Percentiles rank a stretch among this genome's conserved stretches.
Evolutionary conservation across 768 basidiomycete genomes (phyloP).

Genomic region (Clathrus columnatus): DNA sequence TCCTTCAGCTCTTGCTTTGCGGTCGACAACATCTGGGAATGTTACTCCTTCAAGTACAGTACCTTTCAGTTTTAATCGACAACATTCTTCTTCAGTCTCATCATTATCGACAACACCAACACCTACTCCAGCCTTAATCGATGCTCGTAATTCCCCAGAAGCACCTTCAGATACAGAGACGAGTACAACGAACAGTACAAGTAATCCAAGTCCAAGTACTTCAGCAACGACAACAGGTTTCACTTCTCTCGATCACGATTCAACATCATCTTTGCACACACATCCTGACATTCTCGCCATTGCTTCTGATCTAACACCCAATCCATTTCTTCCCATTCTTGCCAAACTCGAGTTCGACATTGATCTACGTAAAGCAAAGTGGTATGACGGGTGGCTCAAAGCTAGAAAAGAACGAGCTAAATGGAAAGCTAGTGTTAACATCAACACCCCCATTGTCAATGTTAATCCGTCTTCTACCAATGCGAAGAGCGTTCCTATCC

Average conservation of each 20-base stretch:
- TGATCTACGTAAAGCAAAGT: slow-evolving; percentile 65
- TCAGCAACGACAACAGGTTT: slow-evolving; percentile 46
- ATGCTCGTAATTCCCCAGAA: background rate
- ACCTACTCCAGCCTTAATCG: background rate
- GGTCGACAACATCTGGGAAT: slow-evolving; percentile 5
- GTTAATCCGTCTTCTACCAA: background rate
- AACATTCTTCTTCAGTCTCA: background rate
- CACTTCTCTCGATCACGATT: slow-evolving; percentile 11
- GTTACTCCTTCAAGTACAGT: slow-evolving; percentile 8
- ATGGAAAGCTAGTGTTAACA: background rate
- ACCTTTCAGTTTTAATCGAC: background rate
- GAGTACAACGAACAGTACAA: background rate
- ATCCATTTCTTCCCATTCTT: slow-evolving; percentile 69
- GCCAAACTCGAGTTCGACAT: slow-evolving; percentile 96
- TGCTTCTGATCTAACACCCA: slow-evolving; percentile 52
- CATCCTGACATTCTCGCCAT: slow-evolving; percentile 25
- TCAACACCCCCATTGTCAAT: background rate
- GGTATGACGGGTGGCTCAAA: slow-evolving; percentile 81
- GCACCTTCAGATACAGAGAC: background rate
- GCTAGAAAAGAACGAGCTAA: slow-evolving; percentile 36
- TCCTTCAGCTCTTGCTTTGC: background rate
- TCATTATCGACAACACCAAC: slow-evolving; percentile 3
- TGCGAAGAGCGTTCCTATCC: background rate
- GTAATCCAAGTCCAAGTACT: slow-evolving; percentile 39
- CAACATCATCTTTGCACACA: slow-evolving; percentile 5